Base-by-base conservation (phyloP, 2,329 filamentous ascomycete genomes). In the Phialophora chinensis region DNA sequence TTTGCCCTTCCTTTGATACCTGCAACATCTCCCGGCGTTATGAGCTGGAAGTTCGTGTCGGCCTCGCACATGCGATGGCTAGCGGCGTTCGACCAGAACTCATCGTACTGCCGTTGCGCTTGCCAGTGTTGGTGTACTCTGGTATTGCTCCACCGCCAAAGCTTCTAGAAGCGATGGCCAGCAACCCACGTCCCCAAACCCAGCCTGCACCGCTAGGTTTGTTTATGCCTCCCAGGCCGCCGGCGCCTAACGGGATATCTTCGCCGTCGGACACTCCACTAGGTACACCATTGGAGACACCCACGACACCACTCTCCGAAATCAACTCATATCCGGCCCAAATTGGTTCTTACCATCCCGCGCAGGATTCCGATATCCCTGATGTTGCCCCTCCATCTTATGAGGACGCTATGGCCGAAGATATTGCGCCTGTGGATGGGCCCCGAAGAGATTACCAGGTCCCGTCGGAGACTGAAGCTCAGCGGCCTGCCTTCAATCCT, bases 371-470 rank as follows among this genome's bases (percentile, higher is more conserved):
- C 10, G 63, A 68, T 33, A 50, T 70, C 31, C 68, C 69, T 70
- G 89, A 92, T 35, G 92, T 95, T 63, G 91, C 92, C n/a, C 93
- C 94, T 20, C 93, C 93, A 7, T 97, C 92, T 74, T 98, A 98
- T 75, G 93, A 97, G 78, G 93, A 97, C 78, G 93, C 92, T 12
- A 89, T 97, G 79, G 93, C 92, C 6, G 89, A 91, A 70, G 87
- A 89, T 66, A 79, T 95, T 68, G 89, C 87, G 42, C 91, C 92
- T 1, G 87, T 92, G 63, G 86, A 92, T 75, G 90, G 88, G 67
- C 81, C 89, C 29, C 83, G 93, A 73, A 77, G 80, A 73, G 79
- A 82, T 74, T 83, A 83, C 78, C 78, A 80, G 75, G 61, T 68
- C 10, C 49, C 66, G 14, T 4, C 62, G 17, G 47, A 63, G 23